Base-by-base conservation (phyloP, 306 rosid species). In the Casuarina cunninghamiana region DNA sequence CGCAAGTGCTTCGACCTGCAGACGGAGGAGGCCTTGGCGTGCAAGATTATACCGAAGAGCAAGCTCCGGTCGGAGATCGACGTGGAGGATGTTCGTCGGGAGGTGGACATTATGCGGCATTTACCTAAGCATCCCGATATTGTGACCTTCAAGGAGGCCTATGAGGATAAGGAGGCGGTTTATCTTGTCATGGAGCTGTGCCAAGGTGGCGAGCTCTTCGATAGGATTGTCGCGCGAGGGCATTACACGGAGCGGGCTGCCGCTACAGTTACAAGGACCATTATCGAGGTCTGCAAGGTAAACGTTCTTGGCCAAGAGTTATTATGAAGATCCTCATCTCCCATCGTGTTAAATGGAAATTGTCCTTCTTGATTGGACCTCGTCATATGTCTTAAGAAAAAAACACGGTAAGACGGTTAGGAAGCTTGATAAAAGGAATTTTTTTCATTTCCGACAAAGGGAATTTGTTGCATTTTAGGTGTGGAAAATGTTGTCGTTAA, bases 171-270 rank as follows among this genome's bases (percentile, higher is more conserved):
- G 46, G 98, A 92, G 5, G 95, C 97, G 1, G 91, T 92, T 37
- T 95, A 95, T 79, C 89, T 95, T 15, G 91, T 94, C 16, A 94
- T 94, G 98, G 97, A 94, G 83, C 86, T 92, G 3, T 94, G 98
- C 48, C 88, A 87, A 78, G 98, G 97, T 2, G 98, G 98, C 0
- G 98, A 95, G 74, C 96, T 95, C 19, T 95, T 95, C 48, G 98
- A 95, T 82, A 74, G 92, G 78, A 95, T 95, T 17, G 96, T 95
- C 15, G 70, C 88, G 0, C 88, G 85, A 62, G 98, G 97, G 3
- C 98, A 91, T 84, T 95, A 95, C 79, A 92, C 97, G 0, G 98
- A 95, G 63, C 91, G 97, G 1, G 95, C 97, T 5, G 98, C 98
- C 3, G 97, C 97, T 5, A 80, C 79, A 12, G 90, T 92, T 11